Evolutionary conservation across 176 grass and related monocot genomes (phyloP).

Genomic region (Cenchrus fungigraminus): DNA sequence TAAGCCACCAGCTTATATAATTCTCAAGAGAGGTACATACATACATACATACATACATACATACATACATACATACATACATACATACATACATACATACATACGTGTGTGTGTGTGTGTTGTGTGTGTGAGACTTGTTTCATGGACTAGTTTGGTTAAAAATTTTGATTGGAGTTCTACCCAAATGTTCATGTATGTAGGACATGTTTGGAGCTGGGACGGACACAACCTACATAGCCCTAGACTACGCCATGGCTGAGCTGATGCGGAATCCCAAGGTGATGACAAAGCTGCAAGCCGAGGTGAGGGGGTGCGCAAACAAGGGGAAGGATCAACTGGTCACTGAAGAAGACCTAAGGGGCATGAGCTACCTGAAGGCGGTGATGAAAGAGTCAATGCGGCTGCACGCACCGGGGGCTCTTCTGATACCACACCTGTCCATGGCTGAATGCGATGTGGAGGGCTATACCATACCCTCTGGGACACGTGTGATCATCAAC

Average conservation of each 20-base stretch:
- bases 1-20: too few species aligned
- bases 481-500: slow-evolving; percentile 21
- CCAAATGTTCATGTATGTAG: background rate
- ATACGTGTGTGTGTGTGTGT: too few species aligned
- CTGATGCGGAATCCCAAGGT: slow-evolving; percentile 22
- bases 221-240: slow-evolving; percentile 40
- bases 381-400: background rate
- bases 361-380: background rate
- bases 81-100: too few species aligned
- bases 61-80: too few species aligned
- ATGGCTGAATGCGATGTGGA: background rate
- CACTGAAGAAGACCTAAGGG: slow-evolving; percentile 18
- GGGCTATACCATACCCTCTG: background rate
- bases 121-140: too few species aligned
- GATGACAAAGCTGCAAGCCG: slow-evolving; percentile 45
- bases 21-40: too few species aligned
- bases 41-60: too few species aligned
- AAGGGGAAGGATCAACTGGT: background rate
- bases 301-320: slow-evolving; percentile 8
- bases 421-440: background rate
- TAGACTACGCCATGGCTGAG: slow-evolving; percentile 50
- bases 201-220: slow-evolving; percentile 54
- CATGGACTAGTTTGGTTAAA: too few species aligned
- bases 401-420: background rate
- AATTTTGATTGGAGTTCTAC: too few species aligned